A percentile compares a stretch with the other conserved stretches of the same genome.
Conservation (phyloP, 2,329 filamentous ascomycete species). For the Coleophoma eucalyptorum region DNA sequence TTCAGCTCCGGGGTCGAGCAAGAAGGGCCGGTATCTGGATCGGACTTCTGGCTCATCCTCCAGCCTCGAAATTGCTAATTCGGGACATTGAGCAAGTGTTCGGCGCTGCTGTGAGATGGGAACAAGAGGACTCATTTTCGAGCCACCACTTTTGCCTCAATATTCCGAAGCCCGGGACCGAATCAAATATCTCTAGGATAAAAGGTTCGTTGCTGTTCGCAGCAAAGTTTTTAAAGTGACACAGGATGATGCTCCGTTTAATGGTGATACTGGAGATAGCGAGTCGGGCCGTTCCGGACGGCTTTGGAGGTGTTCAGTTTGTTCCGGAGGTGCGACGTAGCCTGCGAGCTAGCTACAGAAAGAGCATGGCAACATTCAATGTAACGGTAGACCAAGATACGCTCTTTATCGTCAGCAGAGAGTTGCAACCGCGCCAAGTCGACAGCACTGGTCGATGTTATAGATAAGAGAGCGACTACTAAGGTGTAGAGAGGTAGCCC, state of each 20-base stretch:
- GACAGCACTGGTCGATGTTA: neutral
- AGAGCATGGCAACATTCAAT: neutral
- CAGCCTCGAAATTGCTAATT: conserved; percentile 36
- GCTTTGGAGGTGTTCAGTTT: neutral
- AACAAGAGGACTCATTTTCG: too few relatives aligned
- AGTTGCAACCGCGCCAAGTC: neutral
- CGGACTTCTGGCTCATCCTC: conserved; percentile 45
- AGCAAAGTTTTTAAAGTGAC: too few relatives aligned
- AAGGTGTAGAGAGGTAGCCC: neutral
- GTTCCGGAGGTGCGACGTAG: neutral
- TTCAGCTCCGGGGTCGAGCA: conserved; percentile 35
- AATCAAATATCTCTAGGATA: too few relatives aligned
- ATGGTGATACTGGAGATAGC: neutral
- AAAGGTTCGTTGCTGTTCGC: too few relatives aligned
- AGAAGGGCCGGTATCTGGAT: conserved; percentile 51
- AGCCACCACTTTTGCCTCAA: too few relatives aligned
- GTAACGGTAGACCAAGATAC: conserved; percentile 3
- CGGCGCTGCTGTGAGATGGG: too few relatives aligned
- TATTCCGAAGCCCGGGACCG: too few relatives aligned
- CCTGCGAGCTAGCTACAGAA: conserved; percentile 1
- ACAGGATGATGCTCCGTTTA: too few relatives aligned
- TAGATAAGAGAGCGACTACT: neutral
- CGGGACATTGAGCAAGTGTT: conserved; percentile 2
- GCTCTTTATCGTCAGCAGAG: neutral
- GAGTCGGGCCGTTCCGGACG: neutral